Evolutionary conservation across 2,329 filamentous ascomycete species (phyloP), one percentile per base, ranked within the genome.

Genomic region (Calonectria honghensis): DNA sequence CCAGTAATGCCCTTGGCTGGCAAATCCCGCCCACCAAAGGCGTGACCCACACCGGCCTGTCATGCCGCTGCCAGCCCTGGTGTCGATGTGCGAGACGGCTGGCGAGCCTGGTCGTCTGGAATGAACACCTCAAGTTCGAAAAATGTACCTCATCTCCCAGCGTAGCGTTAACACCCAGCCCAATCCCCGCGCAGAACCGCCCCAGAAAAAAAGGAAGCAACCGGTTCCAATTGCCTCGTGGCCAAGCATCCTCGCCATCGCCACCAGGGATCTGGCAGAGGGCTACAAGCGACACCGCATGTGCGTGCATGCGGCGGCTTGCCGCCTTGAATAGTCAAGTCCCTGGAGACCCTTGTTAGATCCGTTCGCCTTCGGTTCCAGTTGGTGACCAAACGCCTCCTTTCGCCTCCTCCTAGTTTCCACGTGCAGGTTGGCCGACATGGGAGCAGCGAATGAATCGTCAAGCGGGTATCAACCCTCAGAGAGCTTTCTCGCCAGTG

Each of bases 31-130:
- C 29, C 68, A 41, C 52, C 51, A n/a, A 32, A 31, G 57, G 57
- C 13, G 18, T 18, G 68, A 41, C 59, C 59, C 59, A 65, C 59
- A 71, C 11, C 50, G n/a, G 59, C 29, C 41, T 59, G 52, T 48
- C 54, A 63, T 37, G 51, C 37, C 48, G 32, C 35, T 45, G 50
- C 69, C 35, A 54, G 35, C 59, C 14, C 29, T 45, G 41, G 24
- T 35, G 45, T 27, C 45, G 54, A 45, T 41, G 57, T 63, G 27
- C 24, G 37, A 24, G 45, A 51, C 27, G 37, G 32, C 27, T 20
- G 20, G 52, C 57, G 27, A 64, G 54, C 41, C 20, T 64, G 35
- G 48, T 64, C 68, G 18, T 70, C 57, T 70, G 35, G 57, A 70
- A 70, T 64, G 57, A 41, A 37, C 16, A 31, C 51, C 9, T 39